These are phyloP conservation scores for Annona squamosa DNA, from an alignment of 164 flowering plant species.

Conservation along the genomic window DNA sequence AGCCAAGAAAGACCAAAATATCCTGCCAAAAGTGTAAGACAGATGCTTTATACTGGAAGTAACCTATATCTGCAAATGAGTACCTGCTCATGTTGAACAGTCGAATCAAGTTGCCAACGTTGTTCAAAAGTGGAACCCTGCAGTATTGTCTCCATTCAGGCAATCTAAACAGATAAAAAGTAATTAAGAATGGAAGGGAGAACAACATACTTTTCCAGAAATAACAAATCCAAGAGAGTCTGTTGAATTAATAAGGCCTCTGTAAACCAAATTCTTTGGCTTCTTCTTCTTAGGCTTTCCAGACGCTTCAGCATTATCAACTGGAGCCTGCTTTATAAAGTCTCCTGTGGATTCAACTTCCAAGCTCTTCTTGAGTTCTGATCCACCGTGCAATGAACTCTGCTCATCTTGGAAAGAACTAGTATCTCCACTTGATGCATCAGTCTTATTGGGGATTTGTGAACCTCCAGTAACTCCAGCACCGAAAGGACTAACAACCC, in stretches of 20 bases:
- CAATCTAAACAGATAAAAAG: constrained; percentile 3
- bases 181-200: background rate
- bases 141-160: constrained; percentile 18
- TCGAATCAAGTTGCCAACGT: constrained; percentile 66
- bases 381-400: constrained; percentile 65
- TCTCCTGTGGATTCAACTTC: constrained; percentile 82
- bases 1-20: background rate
- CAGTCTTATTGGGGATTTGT: constrained; percentile 50
- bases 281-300: constrained; percentile 78
- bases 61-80: background rate
- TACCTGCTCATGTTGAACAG: constrained; percentile 65
- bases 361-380: constrained; percentile 42
- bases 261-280: constrained; percentile 55
- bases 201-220: constrained; percentile 18
- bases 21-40: background rate
- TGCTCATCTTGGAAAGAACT: constrained; percentile 94
- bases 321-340: constrained; percentile 48
- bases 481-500: constrained; percentile 56
- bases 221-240: constrained; percentile 17
- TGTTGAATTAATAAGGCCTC: constrained; percentile 17
- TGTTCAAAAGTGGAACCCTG: constrained; percentile 66
- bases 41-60: background rate
- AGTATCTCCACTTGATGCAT: constrained; percentile 96
- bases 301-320: constrained; percentile 61
- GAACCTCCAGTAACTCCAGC: constrained; percentile 39